Base-by-base conservation (phyloP, 306 rosid genomes). In the Malus sieversii region DNA sequence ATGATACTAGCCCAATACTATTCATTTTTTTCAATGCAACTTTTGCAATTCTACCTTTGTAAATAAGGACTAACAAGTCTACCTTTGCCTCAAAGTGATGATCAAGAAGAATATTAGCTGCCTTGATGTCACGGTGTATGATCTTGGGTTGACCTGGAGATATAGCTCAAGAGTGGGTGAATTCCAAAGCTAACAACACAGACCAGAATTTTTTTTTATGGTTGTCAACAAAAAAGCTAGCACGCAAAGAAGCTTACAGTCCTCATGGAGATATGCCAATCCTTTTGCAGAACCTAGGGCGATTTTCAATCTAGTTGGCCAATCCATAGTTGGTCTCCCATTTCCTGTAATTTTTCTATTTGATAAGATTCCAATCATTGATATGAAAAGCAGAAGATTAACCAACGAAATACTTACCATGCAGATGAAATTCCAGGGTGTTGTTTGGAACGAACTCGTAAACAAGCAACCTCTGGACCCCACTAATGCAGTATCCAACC, bases 361-460 rank as follows among this genome's bases (percentile, higher is more conserved):
- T 12, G 10, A 51, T 69, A 51, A 69, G 12, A 4, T 42, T 38
- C 11, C 60, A 10, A 6, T 32, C 30, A 22, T 33, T 58, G 35
- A 35, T 45, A 66, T 19, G 16, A 68, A 62, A 72, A 55, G 61
- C 46, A 10, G 25, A 74, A 74, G 18, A 60, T 48, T 67, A 51
- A 27, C 32, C 27, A 29, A 65, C 4, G 13, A 35, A 76, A 42
- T 29, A 74, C 72, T 66, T 82, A 90, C 95, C 87, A 46, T 87
- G 90, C 59, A 90, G 80, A 80, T 90, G 95, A 80, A 87, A 87
- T 73, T 87, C 86, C 61, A 90, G 53, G 6, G 91, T 90, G 23
- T 22, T 5, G 46, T 90, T 87, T 18, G 85, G 52, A 63, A 90
- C 86, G 18, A 82, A 90, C 81, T 90, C 95, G 29, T 90, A 90